Conservation (phyloP, 2,329 filamentous ascomycete species). For the Neoscytalidium dimidiatum region DNA sequence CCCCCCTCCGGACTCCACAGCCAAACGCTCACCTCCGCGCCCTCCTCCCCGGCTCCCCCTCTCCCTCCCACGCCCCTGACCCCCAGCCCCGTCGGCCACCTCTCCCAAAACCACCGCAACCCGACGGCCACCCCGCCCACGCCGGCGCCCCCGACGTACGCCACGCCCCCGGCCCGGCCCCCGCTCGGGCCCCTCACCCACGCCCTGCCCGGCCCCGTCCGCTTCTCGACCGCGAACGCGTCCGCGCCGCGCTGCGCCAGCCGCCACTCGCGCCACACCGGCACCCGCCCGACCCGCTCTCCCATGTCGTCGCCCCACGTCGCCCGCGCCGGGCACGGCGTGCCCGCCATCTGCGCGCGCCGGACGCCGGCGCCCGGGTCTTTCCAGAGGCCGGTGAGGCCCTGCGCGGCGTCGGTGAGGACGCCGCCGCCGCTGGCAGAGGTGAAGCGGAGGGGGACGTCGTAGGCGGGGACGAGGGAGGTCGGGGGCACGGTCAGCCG, state of each 20-base stretch:
- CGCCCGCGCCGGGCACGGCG: constrained; percentile 43
- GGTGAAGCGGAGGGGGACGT: constrained; percentile 61
- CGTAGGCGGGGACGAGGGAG: constrained; percentile 53
- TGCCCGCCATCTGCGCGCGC: constrained; percentile 53
- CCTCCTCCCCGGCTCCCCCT: constrained; percentile 50
- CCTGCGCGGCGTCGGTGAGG: constrained; percentile 60
- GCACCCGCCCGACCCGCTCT: background rate
- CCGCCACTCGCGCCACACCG: constrained; percentile 41
- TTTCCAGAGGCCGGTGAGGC: constrained; percentile 60
- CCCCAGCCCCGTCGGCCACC: constrained; percentile 61
- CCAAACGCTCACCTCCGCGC: constrained; percentile 61
- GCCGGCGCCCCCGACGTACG: constrained; percentile 60
- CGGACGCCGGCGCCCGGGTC: constrained; percentile 56
- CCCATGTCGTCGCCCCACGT: constrained; percentile 40
- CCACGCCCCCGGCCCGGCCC: constrained; percentile 57
- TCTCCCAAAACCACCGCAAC: constrained; percentile 64
- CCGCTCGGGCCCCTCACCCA: constrained; percentile 63
- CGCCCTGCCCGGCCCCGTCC: constrained; percentile 58
- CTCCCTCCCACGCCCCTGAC: constrained; percentile 36
- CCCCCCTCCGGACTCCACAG: constrained; percentile 59
- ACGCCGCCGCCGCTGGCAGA: constrained; percentile 57
- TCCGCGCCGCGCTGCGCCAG: constrained; percentile 61
- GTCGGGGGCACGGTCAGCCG: constrained; percentile 58
- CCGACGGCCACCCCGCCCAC: constrained; percentile 61
- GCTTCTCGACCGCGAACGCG: constrained; percentile 62